Evolutionary conservation across 2,329 filamentous ascomycete species (phyloP).

Genomic region (Hymenoscyphus infarciens): DNA sequence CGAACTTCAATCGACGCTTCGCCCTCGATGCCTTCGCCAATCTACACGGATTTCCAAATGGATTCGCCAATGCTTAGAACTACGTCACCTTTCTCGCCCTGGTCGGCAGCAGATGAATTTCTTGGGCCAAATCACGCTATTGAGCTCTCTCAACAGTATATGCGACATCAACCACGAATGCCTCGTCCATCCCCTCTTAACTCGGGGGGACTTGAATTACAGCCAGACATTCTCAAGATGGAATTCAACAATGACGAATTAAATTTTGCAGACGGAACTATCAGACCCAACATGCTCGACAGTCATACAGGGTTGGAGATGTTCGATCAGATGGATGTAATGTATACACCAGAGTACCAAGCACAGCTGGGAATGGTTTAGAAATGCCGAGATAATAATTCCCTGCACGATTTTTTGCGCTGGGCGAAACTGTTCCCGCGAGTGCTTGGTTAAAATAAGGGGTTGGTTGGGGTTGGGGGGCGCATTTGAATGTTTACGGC

Average conservation of each 20-base stretch:
- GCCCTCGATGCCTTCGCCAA: slow-evolving; percentile 27
- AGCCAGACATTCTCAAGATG: slow-evolving; percentile 23
- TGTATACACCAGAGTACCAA: slow-evolving; percentile 20
- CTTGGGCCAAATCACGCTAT: slow-evolving; percentile 23
- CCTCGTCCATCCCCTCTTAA: slow-evolving; percentile 20
- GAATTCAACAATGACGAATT: slow-evolving; percentile 21
- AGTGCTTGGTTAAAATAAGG: neutral
- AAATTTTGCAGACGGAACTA: slow-evolving; percentile 25
- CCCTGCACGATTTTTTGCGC: neutral
- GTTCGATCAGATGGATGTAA: slow-evolving; percentile 19
- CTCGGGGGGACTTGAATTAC: slow-evolving; percentile 12
- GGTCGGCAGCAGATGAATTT: slow-evolving; percentile 29
- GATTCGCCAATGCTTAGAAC: slow-evolving; percentile 29
- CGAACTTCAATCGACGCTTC: slow-evolving; percentile 21
- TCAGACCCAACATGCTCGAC: slow-evolving; percentile 26
- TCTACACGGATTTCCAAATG: slow-evolving; percentile 28
- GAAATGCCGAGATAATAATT: neutral
- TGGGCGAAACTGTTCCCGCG: neutral
- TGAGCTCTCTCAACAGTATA: slow-evolving; percentile 26
- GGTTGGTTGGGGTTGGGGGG: neutral
- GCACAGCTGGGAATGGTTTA: slow-evolving; percentile 16
- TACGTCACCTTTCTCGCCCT: slow-evolving; percentile 26
- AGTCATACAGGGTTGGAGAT: slow-evolving; percentile 19
- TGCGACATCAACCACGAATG: slow-evolving; percentile 20
- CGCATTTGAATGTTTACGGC: neutral